A percentile compares a stretch with the other conserved stretches of the same genome.
Conservation (phyloP, 2,329 filamentous ascomycete species). For the Drechslera avenae region DNA sequence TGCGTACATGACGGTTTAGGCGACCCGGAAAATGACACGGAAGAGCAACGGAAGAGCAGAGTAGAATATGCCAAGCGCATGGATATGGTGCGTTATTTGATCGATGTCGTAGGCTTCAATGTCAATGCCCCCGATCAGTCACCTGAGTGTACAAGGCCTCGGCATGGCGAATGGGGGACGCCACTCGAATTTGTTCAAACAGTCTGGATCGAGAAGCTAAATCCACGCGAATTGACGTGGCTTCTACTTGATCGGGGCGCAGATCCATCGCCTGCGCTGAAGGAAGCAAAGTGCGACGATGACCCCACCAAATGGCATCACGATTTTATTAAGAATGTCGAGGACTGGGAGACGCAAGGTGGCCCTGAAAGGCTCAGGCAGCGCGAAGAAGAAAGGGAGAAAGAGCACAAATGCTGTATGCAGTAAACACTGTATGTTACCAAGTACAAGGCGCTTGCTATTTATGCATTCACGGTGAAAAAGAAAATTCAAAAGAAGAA, state of each 20-base stretch:
- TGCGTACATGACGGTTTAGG: neutral
- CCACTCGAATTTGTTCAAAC: neutral
- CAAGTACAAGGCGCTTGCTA: too few relatives aligned
- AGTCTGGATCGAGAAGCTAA: neutral
- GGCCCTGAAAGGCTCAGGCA: too few relatives aligned
- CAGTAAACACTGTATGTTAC: too few relatives aligned
- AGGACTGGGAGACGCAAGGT: too few relatives aligned
- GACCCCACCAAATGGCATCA: too few relatives aligned
- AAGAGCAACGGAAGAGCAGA: neutral
- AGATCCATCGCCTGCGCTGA: neutral
- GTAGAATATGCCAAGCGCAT: neutral
- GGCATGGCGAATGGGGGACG: neutral
- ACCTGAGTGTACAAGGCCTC: neutral
- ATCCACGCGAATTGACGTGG: conserved; percentile 3
- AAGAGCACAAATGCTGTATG: too few relatives aligned
- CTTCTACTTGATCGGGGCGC: conserved; percentile 2
- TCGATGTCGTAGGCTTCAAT: neutral
- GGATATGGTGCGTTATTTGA: neutral
- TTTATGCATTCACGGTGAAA: too few relatives aligned
- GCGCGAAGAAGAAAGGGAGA: too few relatives aligned
- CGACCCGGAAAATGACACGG: neutral
- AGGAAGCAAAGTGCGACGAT: too few relatives aligned
- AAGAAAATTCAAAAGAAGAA: too few relatives aligned
- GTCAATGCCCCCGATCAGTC: neutral
- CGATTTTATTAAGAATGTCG: too few relatives aligned